These are phyloP conservation scores for Theobroma cacao DNA, from an alignment of 345 rosid species.

Conservation along the genomic window DNA sequence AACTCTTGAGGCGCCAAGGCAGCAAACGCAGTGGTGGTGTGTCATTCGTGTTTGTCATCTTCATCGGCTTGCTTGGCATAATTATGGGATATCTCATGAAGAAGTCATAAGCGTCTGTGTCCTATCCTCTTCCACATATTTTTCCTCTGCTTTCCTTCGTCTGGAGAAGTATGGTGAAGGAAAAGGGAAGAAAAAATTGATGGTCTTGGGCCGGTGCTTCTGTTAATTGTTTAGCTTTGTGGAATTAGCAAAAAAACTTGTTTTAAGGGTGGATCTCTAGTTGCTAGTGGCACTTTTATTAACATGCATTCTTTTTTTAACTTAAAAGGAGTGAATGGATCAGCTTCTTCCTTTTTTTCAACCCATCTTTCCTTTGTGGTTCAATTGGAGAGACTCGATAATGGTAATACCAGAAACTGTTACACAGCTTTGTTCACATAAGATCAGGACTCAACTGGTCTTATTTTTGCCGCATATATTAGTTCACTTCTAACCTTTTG, in stretches of 20 bases:
- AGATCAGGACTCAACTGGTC: too few relatives aligned
- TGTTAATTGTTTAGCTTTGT: slow-evolving; percentile 27
- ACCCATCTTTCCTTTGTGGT: slow-evolving; percentile 6
- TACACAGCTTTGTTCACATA: neutral
- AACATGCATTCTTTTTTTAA: slow-evolving; percentile 43
- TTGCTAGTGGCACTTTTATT: slow-evolving; percentile 17
- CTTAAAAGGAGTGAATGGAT: slow-evolving; percentile 13
- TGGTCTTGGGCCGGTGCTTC: slow-evolving; percentile 22
- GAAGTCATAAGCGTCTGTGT: slow-evolving; percentile 34
- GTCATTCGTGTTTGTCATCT: slow-evolving; percentile 47
- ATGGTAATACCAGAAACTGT: slow-evolving; percentile 28
- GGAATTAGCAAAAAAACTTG: slow-evolving; percentile 28
- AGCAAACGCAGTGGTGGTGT: slow-evolving; percentile 46
- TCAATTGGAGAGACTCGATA: slow-evolving; percentile 20
- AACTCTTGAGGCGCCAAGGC: slow-evolving; percentile 44
- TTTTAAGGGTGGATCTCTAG: slow-evolving; percentile 25
- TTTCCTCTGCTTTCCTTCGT: slow-evolving; percentile 21
- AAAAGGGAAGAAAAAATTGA: slow-evolving; percentile 31
- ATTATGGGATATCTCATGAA: slow-evolving; percentile 63
- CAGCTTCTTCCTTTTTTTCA: neutral
- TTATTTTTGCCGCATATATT: too few relatives aligned
- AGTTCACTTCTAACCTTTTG: too few relatives aligned
- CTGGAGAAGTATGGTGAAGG: slow-evolving; percentile 33
- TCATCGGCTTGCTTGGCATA: slow-evolving; percentile 60
- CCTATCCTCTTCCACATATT: neutral